phyloP scores from a whole-genome alignment of 164 flowering plant genomes.

The Buxus sempervirens region DNA sequence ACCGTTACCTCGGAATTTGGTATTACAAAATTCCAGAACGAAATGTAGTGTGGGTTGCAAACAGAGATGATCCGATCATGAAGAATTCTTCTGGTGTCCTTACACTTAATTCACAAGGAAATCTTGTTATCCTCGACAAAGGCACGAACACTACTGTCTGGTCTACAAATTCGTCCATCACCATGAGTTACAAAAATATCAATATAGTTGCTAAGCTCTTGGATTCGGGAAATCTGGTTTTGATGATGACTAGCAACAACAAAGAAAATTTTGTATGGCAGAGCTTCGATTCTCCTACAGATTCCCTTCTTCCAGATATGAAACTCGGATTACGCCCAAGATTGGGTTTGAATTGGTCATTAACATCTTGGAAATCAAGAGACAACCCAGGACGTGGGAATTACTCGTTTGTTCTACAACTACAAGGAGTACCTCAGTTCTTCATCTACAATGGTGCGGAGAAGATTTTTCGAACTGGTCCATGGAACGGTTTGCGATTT shows the following conservation, averaged over 20 bases:
- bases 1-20: slow-evolving; percentile 42
- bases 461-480: slow-evolving; percentile 29
- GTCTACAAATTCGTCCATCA: slow-evolving; percentile 31
- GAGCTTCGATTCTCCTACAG: slow-evolving; percentile 47
- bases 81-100: slow-evolving; percentile 24
- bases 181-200: background rate
- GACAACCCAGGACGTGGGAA: slow-evolving; percentile 43
- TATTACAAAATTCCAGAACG: slow-evolving; percentile 19
- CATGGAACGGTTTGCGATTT: slow-evolving; percentile 38
- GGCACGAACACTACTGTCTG: slow-evolving; percentile 21
- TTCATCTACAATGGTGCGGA: slow-evolving; percentile 14
- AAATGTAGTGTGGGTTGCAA: slow-evolving; percentile 48
- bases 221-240: slow-evolving; percentile 40
- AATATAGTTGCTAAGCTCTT: slow-evolving; percentile 20
- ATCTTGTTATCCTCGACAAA: slow-evolving; percentile 17
- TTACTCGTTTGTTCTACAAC: slow-evolving; percentile 18
- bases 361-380: slow-evolving; percentile 41
- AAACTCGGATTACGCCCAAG: slow-evolving; percentile 29
- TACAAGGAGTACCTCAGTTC: slow-evolving; percentile 29
- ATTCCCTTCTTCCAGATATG: slow-evolving; percentile 34
- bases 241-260: slow-evolving; percentile 4
- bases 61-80: slow-evolving; percentile 35
- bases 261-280: slow-evolving; percentile 28
- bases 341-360: slow-evolving; percentile 26
- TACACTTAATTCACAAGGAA: slow-evolving; percentile 15